Conservation (phyloP, 176 grass and related monocot species). For the Carex pumila region DNA sequence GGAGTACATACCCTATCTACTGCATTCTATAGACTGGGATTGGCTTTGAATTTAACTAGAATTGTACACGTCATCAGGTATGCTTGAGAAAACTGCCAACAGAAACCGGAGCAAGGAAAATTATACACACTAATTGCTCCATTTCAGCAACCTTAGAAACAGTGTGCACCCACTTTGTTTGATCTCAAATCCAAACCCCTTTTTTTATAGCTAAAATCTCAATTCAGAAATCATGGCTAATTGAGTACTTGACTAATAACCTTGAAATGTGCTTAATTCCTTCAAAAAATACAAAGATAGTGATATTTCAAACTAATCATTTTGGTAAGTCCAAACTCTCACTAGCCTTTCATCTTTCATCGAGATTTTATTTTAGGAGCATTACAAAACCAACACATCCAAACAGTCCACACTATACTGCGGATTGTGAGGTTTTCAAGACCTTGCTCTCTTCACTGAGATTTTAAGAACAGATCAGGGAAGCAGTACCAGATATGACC, state of each 20-base stretch:
- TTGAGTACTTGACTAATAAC: background rate
- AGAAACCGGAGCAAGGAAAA: background rate
- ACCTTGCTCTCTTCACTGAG: background rate
- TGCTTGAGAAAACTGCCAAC: background rate
- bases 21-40: background rate
- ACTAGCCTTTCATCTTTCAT: background rate
- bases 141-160: background rate
- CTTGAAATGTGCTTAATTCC: background rate
- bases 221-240: background rate
- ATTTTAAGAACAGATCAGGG: background rate
- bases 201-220: background rate
- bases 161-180: background rate
- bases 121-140: background rate
- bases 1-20: background rate
- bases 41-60: background rate
- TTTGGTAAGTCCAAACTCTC: background rate
- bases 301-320: background rate
- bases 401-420: background rate
- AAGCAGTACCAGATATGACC: background rate
- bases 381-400: background rate
- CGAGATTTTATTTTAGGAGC: background rate
- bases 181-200: background rate
- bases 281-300: background rate
- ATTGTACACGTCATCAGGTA: background rate
- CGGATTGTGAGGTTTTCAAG: background rate